phyloP scores from a whole-genome alignment of 129 eudicot genomes.

The Flaveria trinervia region DNA sequence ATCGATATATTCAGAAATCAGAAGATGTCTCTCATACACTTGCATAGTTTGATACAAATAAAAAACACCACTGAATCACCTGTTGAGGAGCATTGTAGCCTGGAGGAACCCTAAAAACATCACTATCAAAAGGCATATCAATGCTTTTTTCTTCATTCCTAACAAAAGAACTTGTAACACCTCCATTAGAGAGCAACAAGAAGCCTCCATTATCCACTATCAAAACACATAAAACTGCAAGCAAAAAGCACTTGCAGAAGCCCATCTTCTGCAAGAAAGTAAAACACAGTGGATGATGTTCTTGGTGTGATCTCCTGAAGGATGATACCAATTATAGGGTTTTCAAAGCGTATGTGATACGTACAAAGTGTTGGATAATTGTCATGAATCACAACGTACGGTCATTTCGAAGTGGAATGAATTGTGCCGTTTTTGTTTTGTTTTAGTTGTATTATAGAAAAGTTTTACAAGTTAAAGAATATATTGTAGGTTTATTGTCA shows the following conservation, averaged over 20 bases:
- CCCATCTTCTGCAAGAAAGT: not conserved
- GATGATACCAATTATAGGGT: constrained; percentile 9
- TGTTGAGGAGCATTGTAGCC: constrained; percentile 91
- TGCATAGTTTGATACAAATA: not conserved
- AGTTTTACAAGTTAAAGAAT: not conserved
- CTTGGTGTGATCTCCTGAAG: not conserved
- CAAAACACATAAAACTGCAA: constrained; percentile 27
- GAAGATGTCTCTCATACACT: too few relatives aligned
- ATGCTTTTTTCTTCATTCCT: constrained; percentile 47
- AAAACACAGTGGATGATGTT: not conserved
- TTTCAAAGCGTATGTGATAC: not conserved
- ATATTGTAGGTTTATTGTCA: not conserved
- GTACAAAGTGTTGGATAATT: constrained; percentile 8
- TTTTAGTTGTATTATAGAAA: not conserved
- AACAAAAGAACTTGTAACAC: constrained; percentile 60
- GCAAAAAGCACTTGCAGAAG: constrained; percentile 10
- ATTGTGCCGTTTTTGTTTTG: constrained; percentile 9
- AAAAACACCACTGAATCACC: constrained; percentile 30
- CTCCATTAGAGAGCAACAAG: constrained; percentile 46
- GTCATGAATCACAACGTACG: constrained; percentile 16
- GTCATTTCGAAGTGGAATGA: constrained; percentile 10
- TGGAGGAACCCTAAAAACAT: constrained; percentile 65
- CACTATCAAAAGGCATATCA: constrained; percentile 77
- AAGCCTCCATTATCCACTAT: constrained; percentile 16
- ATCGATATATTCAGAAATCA: too few relatives aligned